Evolutionary conservation across 208 protist species (phyloP), one percentile per base, ranked within the genome.

Genomic region (Porcisia deanei): DNA sequence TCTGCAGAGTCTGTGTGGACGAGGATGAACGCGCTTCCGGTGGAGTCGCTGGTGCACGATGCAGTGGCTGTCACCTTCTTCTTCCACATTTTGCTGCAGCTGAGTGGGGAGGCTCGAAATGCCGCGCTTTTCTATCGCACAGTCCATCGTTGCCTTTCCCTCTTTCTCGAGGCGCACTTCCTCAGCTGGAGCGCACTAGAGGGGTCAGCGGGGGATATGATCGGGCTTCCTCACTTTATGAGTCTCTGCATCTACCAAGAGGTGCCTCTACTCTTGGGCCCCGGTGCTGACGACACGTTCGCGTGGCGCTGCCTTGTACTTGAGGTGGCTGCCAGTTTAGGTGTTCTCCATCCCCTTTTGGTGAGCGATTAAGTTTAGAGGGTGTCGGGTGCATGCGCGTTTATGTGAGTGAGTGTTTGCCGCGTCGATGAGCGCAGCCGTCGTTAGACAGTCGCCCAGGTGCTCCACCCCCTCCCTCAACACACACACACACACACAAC

Each of bases 291-390:
- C 12, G 58, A 72, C 12, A 89, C 87, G 7, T 25, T 60, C 20
- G 69, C 71, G 45, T 94, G 89, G 79, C 89, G 92, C 39, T 61
- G 76, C 43, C 75, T 85, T 55, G 84, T 94, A n/a, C 73, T 96
- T 58, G 80, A 89, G 6, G 82, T 87, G 5, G 79, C 79, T 22
- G 60, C 53, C 6, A 64, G 77, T 52, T 80, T 96, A 6, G 84
- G 78, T 22, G 91, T 96, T 54, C 75, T 94, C 45, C 91, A 94
- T 55, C 91, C 91, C 1, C 76, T 89, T 41, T 71, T 96, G 25
- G 37, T 30, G 18, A 8, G 1, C 14, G 57, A 77, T 39, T 67
- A 70, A 47, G 14, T 34, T 1, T 45, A 18, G 7, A 37, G 41
- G n/a, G 58, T 45, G 3, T 20, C n/a, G 25, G 49, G 41, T 53